Percentiles rank a stretch among this genome's conserved stretches.
phyloP scores from a whole-genome alignment of 768 basidiomycete species.

The Podaxis sp. region DNA sequence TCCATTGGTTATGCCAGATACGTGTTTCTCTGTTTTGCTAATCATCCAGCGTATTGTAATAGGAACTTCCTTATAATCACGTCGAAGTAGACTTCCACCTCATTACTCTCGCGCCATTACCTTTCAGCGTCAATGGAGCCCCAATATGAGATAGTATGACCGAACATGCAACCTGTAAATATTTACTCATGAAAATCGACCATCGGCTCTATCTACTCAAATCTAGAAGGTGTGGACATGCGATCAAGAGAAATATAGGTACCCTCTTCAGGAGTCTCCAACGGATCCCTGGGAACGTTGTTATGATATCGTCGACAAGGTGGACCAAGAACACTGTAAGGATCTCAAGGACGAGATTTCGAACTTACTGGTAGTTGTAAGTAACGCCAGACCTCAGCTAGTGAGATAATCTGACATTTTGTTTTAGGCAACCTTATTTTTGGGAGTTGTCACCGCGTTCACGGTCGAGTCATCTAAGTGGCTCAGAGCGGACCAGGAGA shows the following conservation, averaged over 20 bases:
- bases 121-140: too few species aligned
- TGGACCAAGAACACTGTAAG: slow-evolving; percentile 7
- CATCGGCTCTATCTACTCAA: not conserved
- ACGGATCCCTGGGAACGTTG: slow-evolving; percentile 12
- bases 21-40: too few species aligned
- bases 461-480: slow-evolving; percentile 1
- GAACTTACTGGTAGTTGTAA: slow-evolving; percentile 7
- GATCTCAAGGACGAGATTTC: slow-evolving; percentile 12
- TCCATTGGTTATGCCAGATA: too few species aligned
- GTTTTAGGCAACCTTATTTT: slow-evolving; percentile 13
- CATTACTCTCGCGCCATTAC: too few species aligned
- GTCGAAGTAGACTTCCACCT: too few species aligned
- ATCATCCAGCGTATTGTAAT: too few species aligned
- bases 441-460: slow-evolving; percentile 9
- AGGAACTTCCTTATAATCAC: too few species aligned
- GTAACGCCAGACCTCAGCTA: not conserved
- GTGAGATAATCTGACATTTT: not conserved
- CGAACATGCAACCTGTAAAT: not conserved
- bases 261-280: slow-evolving; percentile 2
- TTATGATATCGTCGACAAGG: slow-evolving; percentile 4
- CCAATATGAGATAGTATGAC: too few species aligned
- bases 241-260: not conserved
- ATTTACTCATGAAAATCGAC: not conserved
- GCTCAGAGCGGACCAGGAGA: not conserved
- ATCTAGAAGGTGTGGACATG: slow-evolving; percentile 8